Conservation (phyloP, 805 yeast species). For the Wickerhamomyces queroliae region DNA sequence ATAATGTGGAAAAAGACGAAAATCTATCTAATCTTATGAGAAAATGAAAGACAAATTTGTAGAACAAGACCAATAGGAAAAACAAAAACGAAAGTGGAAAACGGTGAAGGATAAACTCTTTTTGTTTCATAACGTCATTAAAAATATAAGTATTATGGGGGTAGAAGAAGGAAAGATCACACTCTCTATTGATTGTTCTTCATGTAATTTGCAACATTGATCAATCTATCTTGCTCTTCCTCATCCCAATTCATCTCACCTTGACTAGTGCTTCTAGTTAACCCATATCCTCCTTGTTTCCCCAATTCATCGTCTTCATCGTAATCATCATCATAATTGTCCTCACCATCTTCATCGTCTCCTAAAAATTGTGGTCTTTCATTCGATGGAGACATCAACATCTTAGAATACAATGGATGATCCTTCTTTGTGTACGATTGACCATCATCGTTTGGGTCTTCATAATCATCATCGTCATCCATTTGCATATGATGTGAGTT, state of each 20-base stretch:
- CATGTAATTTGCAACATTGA: constrained; percentile 25
- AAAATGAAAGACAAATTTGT: no score
- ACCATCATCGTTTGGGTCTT: constrained; percentile 80
- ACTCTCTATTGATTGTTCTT: constrained; percentile 11
- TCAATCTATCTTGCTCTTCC: constrained; percentile 24
- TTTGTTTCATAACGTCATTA: not conserved
- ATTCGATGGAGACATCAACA: constrained; percentile 20
- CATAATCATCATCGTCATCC: constrained; percentile 61
- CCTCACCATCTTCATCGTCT: constrained; percentile 19
- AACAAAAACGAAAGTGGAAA: no score
- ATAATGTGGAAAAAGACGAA: no score
- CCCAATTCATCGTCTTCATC: constrained; percentile 15
- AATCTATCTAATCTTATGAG: no score
- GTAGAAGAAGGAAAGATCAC: no score
- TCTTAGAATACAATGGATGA: constrained; percentile 48
- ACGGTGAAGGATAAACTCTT: no score
- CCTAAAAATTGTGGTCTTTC: constrained; percentile 16
- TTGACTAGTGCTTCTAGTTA: constrained; percentile 24
- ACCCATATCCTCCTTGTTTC: constrained; percentile 22
- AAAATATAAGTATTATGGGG: no score
- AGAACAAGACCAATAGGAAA: no score
- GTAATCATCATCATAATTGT: constrained; percentile 14
- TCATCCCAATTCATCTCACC: constrained; percentile 28
- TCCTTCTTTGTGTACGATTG: constrained; percentile 59
- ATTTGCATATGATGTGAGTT: constrained; percentile 11